Percentiles rank a stretch among this genome's conserved stretches.
These are phyloP conservation scores for Diaporthe citrichinensis DNA, from an alignment of 2,329 filamentous ascomycete species.

Conservation along the genomic window DNA sequence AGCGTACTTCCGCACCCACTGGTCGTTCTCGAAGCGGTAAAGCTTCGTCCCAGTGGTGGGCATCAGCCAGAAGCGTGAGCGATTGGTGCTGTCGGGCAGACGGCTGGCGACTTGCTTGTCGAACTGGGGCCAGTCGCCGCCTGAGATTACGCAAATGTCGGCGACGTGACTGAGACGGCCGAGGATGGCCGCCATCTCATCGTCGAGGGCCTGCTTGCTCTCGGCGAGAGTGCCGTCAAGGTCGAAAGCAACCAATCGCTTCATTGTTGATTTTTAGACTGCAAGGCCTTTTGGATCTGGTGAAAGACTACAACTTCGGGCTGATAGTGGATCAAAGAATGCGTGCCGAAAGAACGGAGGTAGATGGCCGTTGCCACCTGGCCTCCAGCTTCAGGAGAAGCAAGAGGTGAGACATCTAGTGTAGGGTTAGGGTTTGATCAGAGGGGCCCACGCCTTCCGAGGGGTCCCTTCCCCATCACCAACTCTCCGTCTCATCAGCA, in stretches of 20 bases:
- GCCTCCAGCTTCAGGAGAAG: not conserved
- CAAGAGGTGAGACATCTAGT: not conserved
- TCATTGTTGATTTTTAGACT: slow-evolving; percentile 24
- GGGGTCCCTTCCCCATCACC: too few species aligned
- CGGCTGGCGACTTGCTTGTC: slow-evolving; percentile 56
- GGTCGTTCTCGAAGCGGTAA: slow-evolving; percentile 50
- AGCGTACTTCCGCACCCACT: slow-evolving; percentile 53
- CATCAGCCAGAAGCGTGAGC: slow-evolving; percentile 58
- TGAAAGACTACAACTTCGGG: not conserved
- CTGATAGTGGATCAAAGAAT: not conserved
- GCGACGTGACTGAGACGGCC: slow-evolving; percentile 52
- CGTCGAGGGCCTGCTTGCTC: slow-evolving; percentile 41
- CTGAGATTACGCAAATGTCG: slow-evolving; percentile 57
- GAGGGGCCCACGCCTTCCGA: not conserved
- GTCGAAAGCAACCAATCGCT: slow-evolving; percentile 41
- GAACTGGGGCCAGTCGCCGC: slow-evolving; percentile 59
- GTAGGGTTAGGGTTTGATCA: not conserved
- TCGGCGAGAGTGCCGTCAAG: slow-evolving; percentile 42
- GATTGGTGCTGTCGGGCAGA: slow-evolving; percentile 52
- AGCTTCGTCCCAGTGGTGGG: slow-evolving; percentile 59
- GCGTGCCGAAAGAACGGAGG: not conserved
- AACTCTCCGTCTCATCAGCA: not conserved
- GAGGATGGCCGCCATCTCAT: slow-evolving; percentile 39
- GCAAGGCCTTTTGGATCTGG: too few species aligned
- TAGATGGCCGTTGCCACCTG: not conserved